Base-by-base conservation (phyloP, 345 rosid species). In the Schrenkiella parvula region DNA sequence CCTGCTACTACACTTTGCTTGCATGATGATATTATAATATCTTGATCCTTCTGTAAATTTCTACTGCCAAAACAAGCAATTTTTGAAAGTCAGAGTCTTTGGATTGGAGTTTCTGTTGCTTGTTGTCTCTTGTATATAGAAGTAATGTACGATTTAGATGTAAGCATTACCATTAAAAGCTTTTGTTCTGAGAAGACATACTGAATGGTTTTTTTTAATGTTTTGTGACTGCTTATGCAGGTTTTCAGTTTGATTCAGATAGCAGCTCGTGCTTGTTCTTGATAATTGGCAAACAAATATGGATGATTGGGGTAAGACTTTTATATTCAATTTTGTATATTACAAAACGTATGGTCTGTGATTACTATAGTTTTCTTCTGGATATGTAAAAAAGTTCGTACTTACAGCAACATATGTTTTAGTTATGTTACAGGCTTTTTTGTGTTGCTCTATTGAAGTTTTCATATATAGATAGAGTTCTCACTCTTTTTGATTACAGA, bases 401-500 rank as follows among this genome's bases (percentile, higher is more conserved):
- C 61, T 34, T 28, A 19, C 39, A 42, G 2, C 7, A 2, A 39
- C 6, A 11, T 8, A 35, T 35, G 5, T 55, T 13, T 39, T 55
- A 12, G 48, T 23, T 43, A 21, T 21, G 15, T 43, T 11, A 52
- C 39, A 12, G 48, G 18, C n/a, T 37, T 32, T 19, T 55, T 5
- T 12, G 14, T 32, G 47, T 19, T 43, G 8, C 31, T 43, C 3
- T 42, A 14, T 54, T 41, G 39, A 14, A 21, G 64, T 43, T 55
- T 7, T 13, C 31, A 28, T 5, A 28, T 26, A 8, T 31, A 4
- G 34, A 21, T 22, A 32, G 60, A 42, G 14, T 62, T 72, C 46
- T 72, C 63, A 64, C 54, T 38, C 42, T 8, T 44, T 34, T 28
- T 74, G 8, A 8, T 70, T 62, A 51, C 79, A 88, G 98, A 89